Evolutionary conservation across 192 early-diverging fungal genomes (phyloP).

Genomic region (Podila epicladia): DNA sequence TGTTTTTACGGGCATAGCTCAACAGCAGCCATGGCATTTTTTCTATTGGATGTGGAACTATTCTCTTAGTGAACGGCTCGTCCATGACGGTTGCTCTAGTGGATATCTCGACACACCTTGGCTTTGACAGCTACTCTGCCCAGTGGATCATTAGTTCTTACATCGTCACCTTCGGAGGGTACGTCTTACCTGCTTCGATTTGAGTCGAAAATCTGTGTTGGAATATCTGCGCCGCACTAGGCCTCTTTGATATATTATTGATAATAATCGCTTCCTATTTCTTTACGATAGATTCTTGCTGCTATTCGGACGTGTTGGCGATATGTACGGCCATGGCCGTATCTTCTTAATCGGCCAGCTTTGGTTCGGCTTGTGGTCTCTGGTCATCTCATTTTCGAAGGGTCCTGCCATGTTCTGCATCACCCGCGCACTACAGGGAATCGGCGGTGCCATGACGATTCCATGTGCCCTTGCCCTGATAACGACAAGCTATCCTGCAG

Average conservation of each 20-base stretch:
- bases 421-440: slow-evolving; percentile 48
- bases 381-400: slow-evolving; percentile 42
- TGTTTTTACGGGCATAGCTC: background rate
- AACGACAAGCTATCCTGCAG: slow-evolving; percentile 35
- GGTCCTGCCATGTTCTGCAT: slow-evolving; percentile 44
- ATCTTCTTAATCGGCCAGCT: slow-evolving; percentile 43
- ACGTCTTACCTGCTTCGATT: background rate
- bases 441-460: slow-evolving; percentile 47
- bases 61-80: slow-evolving; percentile 30
- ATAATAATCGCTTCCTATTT: background rate
- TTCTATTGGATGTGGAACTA: background rate
- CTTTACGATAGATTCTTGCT: slow-evolving; percentile 28
- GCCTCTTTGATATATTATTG: too few relatives aligned
- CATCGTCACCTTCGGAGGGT: slow-evolving; percentile 49
- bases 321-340: slow-evolving; percentile 49
- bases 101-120: slow-evolving; percentile 21
- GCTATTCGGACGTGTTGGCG: slow-evolving; percentile 46
- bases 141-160: slow-evolving; percentile 49
- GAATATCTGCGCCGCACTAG: too few relatives aligned
- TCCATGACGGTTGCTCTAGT: slow-evolving; percentile 44
- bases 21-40: background rate
- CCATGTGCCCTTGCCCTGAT: slow-evolving; percentile 47
- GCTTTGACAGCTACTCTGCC: slow-evolving; percentile 21
- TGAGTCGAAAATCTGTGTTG: too few relatives aligned
- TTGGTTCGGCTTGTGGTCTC: slow-evolving; percentile 46